Percentiles rank a stretch among this genome's conserved stretches.
phyloP scores from a whole-genome alignment of 768 basidiomycete species.

The Megacollybia marginata region DNA sequence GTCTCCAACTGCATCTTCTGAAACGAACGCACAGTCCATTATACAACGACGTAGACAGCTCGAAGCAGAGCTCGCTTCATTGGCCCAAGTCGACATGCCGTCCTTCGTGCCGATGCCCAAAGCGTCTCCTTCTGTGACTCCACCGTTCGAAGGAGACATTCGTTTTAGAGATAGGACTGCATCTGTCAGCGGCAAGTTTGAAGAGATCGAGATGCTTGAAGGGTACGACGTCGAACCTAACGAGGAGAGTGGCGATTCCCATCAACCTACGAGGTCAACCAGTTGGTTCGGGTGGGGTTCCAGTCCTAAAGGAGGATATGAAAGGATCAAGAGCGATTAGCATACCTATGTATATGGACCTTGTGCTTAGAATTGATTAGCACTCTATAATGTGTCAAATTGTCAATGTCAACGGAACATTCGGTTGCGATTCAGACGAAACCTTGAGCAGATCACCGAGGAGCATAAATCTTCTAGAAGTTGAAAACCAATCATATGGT shows the following conservation, averaged over 20 bases:
- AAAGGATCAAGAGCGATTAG: conserved; percentile 48
- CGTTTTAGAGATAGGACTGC: conserved; percentile 37
- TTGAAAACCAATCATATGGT: too few species aligned
- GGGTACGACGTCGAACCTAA: conserved; percentile 38
- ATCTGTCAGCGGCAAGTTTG: conserved; percentile 39
- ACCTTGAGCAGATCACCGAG: too few species aligned
- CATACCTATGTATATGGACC: background rate
- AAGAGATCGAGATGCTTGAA: conserved; percentile 68
- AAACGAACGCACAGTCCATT: conserved; percentile 21
- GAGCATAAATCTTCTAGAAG: too few species aligned
- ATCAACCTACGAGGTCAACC: conserved; percentile 21
- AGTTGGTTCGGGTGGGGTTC: conserved; percentile 49
- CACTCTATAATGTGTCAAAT: too few species aligned
- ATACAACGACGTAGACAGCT: conserved; percentile 42
- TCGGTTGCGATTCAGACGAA: too few species aligned
- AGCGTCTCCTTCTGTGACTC: conserved; percentile 22
- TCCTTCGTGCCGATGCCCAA: conserved; percentile 24
- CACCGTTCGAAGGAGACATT: conserved; percentile 33
- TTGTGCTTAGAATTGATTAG: too few species aligned
- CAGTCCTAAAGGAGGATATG: conserved; percentile 31
- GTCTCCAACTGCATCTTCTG: conserved; percentile 8
- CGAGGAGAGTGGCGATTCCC: conserved; percentile 11
- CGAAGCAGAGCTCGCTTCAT: conserved; percentile 53
- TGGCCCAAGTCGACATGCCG: conserved; percentile 18
- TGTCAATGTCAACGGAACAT: too few species aligned